These are phyloP conservation scores for Zygoascus tannicola DNA, from an alignment of 805 yeast species.

Conservation along the genomic window DNA sequence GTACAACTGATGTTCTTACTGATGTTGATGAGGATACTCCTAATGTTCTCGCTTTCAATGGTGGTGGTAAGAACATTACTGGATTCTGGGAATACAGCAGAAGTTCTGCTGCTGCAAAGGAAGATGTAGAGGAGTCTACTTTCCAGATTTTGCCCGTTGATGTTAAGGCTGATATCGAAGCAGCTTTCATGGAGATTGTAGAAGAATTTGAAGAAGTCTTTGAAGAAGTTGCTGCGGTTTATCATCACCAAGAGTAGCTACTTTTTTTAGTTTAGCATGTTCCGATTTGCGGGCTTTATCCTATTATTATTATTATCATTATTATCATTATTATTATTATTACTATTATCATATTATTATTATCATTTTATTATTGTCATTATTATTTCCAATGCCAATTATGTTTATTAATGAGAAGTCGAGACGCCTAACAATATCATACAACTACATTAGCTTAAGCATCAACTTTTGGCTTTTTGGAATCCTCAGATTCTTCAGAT, in stretches of 20 bases:
- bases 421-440: too few species aligned
- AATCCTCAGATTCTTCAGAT: neutral
- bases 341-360: neutral
- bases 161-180: constrained; percentile 6
- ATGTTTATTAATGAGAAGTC: too few species aligned
- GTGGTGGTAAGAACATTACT: constrained; percentile 47
- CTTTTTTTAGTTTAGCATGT: neutral
- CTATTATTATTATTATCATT: neutral
- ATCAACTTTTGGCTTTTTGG: neutral
- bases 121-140: constrained; percentile 9
- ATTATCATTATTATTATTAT: constrained; percentile 1
- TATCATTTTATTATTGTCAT: too few species aligned
- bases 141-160: constrained; percentile 17
- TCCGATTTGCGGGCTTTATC: too few species aligned
- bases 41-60: constrained; percentile 51
- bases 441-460: too few species aligned
- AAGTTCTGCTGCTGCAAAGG: constrained; percentile 3
- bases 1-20: constrained; percentile 38
- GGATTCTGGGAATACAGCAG: constrained; percentile 35
- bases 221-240: too few species aligned
- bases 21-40: constrained; percentile 44
- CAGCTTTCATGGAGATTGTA: constrained; percentile 12
- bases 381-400: too few species aligned
- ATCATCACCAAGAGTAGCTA: too few species aligned
- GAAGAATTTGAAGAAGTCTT: constrained; percentile 14